Evolutionary conservation across 1,284 basidiomycete genomes (phyloP).

Genomic region (Ceratobasidium sp.): DNA sequence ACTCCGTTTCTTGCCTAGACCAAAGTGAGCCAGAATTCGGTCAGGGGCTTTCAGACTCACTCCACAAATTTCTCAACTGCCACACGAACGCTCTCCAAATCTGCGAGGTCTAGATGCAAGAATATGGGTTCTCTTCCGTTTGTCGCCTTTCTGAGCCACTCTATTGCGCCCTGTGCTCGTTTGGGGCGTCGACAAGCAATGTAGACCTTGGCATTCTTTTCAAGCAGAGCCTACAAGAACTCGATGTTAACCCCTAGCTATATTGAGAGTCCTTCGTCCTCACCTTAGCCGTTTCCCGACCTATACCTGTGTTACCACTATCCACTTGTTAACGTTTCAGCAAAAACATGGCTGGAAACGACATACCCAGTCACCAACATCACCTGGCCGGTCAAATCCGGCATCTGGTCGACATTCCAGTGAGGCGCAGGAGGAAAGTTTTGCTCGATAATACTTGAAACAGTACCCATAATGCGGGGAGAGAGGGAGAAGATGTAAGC

Average conservation of each 20-base stretch:
- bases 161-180: conserved; percentile 37
- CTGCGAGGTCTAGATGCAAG: conserved; percentile 15
- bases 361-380: conserved; percentile 39
- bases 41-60: conserved; percentile 24
- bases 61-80: neutral
- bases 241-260: neutral
- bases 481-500: neutral
- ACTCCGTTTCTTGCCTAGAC: conserved; percentile 27
- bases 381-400: conserved; percentile 39
- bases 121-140: neutral
- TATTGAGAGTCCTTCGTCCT: neutral
- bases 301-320: conserved; percentile 32
- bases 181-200: conserved; percentile 40
- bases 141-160: conserved; percentile 28
- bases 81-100: conserved; percentile 10
- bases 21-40: neutral
- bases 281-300: conserved; percentile 29
- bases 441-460: conserved; percentile 28
- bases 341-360: neutral
- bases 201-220: conserved; percentile 42
- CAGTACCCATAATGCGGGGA: conserved; percentile 6
- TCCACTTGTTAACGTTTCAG: neutral
- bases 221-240: conserved; percentile 26
- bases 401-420: conserved; percentile 37
- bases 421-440: conserved; percentile 35